Evolutionary conservation across 2,329 filamentous ascomycete species (phyloP).

Genomic region (Exophiala oligosperma): DNA sequence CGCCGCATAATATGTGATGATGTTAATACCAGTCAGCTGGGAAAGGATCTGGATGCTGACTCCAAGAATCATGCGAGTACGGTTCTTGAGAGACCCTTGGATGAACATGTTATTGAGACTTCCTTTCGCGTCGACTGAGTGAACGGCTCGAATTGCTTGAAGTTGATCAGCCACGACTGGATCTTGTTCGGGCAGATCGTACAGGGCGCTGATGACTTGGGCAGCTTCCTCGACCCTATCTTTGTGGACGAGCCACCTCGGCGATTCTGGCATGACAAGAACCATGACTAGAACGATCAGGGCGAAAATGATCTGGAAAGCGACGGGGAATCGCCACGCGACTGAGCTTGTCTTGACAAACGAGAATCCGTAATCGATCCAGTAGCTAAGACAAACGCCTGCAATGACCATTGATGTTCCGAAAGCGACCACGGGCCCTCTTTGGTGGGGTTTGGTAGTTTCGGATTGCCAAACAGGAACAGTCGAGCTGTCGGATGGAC

Average conservation of each 20-base stretch:
- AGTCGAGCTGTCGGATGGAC: constrained; percentile 11
- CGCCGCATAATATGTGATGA: constrained; percentile 48
- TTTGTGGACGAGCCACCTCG: constrained; percentile 59
- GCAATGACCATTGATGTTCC: constrained; percentile 54
- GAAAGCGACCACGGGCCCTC: constrained; percentile 54
- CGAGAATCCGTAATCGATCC: constrained; percentile 54
- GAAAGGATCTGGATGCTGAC: constrained; percentile 56
- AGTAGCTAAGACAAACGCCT: constrained; percentile 48
- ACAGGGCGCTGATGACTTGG: constrained; percentile 47
- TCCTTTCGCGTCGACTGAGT: no score
- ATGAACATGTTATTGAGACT: constrained; percentile 44
- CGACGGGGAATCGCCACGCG: constrained; percentile 58
- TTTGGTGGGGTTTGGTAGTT: constrained; percentile 51
- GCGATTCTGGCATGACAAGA: constrained; percentile 56
- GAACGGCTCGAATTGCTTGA: neutral
- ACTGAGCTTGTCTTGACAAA: constrained; percentile 50
- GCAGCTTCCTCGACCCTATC: constrained; percentile 54
- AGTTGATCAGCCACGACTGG: constrained; percentile 34
- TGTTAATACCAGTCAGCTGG: constrained; percentile 47
- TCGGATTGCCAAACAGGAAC: constrained; percentile 37
- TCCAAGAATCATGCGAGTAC: constrained; percentile 52
- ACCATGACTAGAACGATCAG: constrained; percentile 52
- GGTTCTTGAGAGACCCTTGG: constrained; percentile 36
- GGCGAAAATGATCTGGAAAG: constrained; percentile 59
- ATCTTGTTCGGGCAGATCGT: constrained; percentile 48